Conservation (phyloP, 352 stramenopile species). For the Globisporangium nagaii region DNA sequence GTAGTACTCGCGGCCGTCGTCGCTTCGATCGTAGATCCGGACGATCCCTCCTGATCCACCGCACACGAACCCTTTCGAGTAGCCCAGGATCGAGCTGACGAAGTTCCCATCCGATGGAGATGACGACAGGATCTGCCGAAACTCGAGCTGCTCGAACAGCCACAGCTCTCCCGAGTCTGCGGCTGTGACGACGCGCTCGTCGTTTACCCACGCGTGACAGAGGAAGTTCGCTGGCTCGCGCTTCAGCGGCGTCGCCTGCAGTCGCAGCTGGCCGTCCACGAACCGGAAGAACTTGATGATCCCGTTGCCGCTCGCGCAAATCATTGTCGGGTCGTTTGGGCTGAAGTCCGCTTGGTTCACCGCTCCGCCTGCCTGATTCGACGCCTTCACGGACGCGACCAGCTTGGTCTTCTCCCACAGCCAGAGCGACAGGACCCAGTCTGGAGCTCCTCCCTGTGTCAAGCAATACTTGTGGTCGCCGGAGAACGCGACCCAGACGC, state of each 20-base stretch:
- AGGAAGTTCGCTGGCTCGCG: constrained; percentile 84
- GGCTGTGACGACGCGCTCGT: constrained; percentile 88
- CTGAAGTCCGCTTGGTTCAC: constrained; percentile 89
- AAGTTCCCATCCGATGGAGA: constrained; percentile 77
- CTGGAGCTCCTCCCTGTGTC: constrained; percentile 82
- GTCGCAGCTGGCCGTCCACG: constrained; percentile 70
- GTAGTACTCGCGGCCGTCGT: constrained; percentile 87
- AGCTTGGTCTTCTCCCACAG: constrained; percentile 92
- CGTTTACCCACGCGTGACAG: constrained; percentile 88
- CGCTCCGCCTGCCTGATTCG: constrained; percentile 53
- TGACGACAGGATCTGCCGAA: constrained; percentile 68
- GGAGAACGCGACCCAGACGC: constrained; percentile 84
- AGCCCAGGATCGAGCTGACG: constrained; percentile 81
- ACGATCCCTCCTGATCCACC: constrained; percentile 69
- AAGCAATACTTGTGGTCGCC: constrained; percentile 89
- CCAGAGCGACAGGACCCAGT: constrained; percentile 91
- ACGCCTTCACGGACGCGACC: constrained; percentile 65
- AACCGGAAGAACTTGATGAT: constrained; percentile 90
- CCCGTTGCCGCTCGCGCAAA: constrained; percentile 87
- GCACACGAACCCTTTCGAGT: constrained; percentile 88
- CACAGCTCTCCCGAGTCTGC: constrained; percentile 88
- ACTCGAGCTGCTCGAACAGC: constrained; percentile 92
- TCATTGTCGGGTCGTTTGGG: constrained; percentile 70
- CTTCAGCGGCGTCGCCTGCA: constrained; percentile 67
- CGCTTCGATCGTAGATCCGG: constrained; percentile 80